A percentile compares a stretch with the other conserved stretches of the same genome.
Evolutionary conservation across 225 moss, liverwort and hornwort genomes (phyloP).

Genomic region (Pleurozium schreberi): DNA sequence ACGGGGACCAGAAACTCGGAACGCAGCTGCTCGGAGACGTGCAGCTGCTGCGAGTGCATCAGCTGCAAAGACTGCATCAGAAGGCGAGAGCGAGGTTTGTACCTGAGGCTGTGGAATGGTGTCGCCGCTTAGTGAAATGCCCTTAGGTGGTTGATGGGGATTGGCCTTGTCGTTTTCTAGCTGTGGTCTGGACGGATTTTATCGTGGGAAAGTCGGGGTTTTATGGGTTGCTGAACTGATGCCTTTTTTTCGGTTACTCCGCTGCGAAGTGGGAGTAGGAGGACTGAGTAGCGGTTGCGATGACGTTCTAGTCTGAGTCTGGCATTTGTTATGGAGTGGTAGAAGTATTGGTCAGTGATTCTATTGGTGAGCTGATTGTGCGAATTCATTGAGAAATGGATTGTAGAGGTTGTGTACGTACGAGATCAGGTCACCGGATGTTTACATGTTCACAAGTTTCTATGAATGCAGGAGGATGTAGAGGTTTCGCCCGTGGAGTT

Average conservation of each 20-base stretch:
- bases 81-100: conserved; percentile 90
- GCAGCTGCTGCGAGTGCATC: conserved; percentile 75
- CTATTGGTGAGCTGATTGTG: neutral
- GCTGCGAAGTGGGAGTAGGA: neutral
- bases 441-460: neutral
- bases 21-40: conserved; percentile 91
- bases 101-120: neutral
- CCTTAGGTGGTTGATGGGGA: neutral
- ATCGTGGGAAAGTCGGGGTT: neutral
- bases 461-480: conserved; percentile 64
- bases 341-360: neutral
- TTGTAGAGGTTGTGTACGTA: neutral
- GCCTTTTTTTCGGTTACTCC: neutral
- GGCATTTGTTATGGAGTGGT: neutral
- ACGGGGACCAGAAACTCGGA: conserved; percentile 92
- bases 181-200: neutral
- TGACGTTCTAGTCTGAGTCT: neutral
- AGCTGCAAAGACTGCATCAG: conserved; percentile 38
- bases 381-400: neutral
- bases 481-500: conserved; percentile 76
- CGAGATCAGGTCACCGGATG: neutral
- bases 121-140: neutral
- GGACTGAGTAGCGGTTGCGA: neutral
- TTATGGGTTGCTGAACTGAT: neutral
- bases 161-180: neutral